phyloP scores from a whole-genome alignment of 768 basidiomycete genomes.

The Serpula lacrymans region DNA sequence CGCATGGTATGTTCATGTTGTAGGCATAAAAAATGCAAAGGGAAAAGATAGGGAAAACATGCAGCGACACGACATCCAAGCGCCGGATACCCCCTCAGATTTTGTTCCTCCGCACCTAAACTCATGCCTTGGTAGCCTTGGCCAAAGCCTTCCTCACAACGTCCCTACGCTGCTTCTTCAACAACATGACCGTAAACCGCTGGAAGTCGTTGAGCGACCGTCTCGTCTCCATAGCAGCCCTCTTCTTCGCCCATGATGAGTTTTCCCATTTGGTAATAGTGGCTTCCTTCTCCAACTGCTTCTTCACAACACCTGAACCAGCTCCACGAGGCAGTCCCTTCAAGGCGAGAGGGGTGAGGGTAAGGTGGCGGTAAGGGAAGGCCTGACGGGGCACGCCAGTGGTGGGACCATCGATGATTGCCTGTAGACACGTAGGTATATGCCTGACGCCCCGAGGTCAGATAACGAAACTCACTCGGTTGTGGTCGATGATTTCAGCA shows the following conservation, averaged over 20 bases:
- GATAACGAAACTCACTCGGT: slow-evolving; percentile 62
- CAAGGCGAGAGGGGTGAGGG: slow-evolving; percentile 83
- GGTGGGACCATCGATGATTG: slow-evolving; percentile 91
- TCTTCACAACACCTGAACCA: slow-evolving; percentile 77
- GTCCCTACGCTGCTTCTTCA: slow-evolving; percentile 86
- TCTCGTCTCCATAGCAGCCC: slow-evolving; percentile 69
- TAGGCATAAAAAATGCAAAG: slow-evolving; percentile 19
- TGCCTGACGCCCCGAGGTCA: background rate
- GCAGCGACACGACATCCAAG: slow-evolving; percentile 7
- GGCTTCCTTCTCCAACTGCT: slow-evolving; percentile 83
- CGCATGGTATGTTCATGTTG: slow-evolving; percentile 18
- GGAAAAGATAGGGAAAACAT: slow-evolving; percentile 6
- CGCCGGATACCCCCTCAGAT: background rate
- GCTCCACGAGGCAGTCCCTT: slow-evolving; percentile 85
- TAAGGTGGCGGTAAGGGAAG: slow-evolving; percentile 88
- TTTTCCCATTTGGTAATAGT: slow-evolving; percentile 86
- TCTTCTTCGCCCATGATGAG: slow-evolving; percentile 86
- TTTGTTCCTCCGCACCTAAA: slow-evolving; percentile 1
- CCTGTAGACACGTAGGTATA: slow-evolving; percentile 43
- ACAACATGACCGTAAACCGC: slow-evolving; percentile 82
- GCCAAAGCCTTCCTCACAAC: slow-evolving; percentile 65
- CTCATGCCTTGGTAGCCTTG: slow-evolving; percentile 51
- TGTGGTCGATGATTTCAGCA: slow-evolving; percentile 98
- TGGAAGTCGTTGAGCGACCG: slow-evolving; percentile 85
- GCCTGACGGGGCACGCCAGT: slow-evolving; percentile 91